phyloP scores from a whole-genome alignment of 768 basidiomycete genomes.

The Mycena floridula region DNA sequence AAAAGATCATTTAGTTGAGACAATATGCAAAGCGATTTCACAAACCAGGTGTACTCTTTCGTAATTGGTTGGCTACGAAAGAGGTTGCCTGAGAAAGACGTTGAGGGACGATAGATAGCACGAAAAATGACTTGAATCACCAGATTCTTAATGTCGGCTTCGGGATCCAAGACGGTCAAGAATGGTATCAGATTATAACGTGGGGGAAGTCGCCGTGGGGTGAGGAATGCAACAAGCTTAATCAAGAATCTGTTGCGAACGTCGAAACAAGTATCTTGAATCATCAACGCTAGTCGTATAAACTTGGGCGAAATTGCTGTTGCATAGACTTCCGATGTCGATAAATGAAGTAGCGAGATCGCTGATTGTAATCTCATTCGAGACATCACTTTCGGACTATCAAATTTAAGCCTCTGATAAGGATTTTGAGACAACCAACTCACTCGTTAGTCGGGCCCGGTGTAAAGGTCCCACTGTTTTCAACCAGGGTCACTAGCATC shows the following conservation, averaged over 20 bases:
- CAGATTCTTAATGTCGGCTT: conserved; percentile 64
- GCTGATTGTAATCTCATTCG: conserved; percentile 83
- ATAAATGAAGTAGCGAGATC: conserved; percentile 72
- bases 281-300: conserved; percentile 58
- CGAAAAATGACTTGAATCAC: conserved; percentile 35
- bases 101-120: too few species aligned
- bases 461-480: conserved; percentile 58
- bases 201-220: conserved; percentile 55
- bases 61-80: too few species aligned
- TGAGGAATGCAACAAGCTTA: conserved; percentile 66
- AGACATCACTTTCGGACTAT: conserved; percentile 57
- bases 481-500: conserved; percentile 68
- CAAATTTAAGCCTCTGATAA: conserved; percentile 10
- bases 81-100: too few species aligned
- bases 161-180: conserved; percentile 88
- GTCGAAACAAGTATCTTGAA: conserved; percentile 88
- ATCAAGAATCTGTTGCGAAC: conserved; percentile 75
- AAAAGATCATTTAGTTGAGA: not conserved
- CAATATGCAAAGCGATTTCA: too few species aligned
- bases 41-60: too few species aligned
- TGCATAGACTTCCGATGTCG: conserved; percentile 51
- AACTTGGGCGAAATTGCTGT: conserved; percentile 56
- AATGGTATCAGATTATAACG: conserved; percentile 83
- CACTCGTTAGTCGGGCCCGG: conserved; percentile 42
- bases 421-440: conserved; percentile 9